These are phyloP conservation scores for Pseudogymnoascus sp. DNA, from an alignment of 2,329 filamentous ascomycete species.

Conservation along the genomic window DNA sequence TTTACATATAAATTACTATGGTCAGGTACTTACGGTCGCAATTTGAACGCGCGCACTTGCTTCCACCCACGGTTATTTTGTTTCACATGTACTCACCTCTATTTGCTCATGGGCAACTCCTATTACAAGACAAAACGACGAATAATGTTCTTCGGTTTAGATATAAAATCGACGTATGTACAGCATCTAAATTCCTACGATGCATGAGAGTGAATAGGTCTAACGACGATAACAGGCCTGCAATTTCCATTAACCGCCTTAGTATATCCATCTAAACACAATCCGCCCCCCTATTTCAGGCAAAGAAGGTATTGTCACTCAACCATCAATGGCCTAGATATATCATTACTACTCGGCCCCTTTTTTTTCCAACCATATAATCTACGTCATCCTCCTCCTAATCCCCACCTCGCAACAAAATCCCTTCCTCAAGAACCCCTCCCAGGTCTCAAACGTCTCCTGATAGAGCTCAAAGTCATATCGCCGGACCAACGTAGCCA, in stretches of 20 bases:
- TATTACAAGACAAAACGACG: too few relatives aligned
- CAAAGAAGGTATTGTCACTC: background rate
- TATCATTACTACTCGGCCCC: background rate
- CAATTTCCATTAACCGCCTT: background rate
- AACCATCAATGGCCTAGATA: too few relatives aligned
- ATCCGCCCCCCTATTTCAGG: background rate
- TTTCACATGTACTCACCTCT: constrained; percentile 30
- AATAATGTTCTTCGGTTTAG: too few relatives aligned
- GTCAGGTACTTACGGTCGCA: too few relatives aligned
- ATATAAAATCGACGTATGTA: background rate
- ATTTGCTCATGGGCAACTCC: too few relatives aligned
- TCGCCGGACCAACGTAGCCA: constrained; percentile 54
- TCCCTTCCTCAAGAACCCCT: constrained; percentile 76
- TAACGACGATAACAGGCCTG: background rate
- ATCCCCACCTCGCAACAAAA: constrained; percentile 56
- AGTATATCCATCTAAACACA: background rate
- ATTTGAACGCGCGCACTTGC: too few relatives aligned
- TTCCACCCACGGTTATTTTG: too few relatives aligned
- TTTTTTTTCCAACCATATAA: background rate
- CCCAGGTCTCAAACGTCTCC: constrained; percentile 63
- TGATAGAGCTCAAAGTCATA: constrained; percentile 54
- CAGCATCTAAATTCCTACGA: background rate
- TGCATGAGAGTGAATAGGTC: background rate
- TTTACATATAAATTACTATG: too few relatives aligned
- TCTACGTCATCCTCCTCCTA: constrained; percentile 2